Base-by-base conservation (phyloP, 1,284 basidiomycete species). In the Spongispora temasekensis region DNA sequence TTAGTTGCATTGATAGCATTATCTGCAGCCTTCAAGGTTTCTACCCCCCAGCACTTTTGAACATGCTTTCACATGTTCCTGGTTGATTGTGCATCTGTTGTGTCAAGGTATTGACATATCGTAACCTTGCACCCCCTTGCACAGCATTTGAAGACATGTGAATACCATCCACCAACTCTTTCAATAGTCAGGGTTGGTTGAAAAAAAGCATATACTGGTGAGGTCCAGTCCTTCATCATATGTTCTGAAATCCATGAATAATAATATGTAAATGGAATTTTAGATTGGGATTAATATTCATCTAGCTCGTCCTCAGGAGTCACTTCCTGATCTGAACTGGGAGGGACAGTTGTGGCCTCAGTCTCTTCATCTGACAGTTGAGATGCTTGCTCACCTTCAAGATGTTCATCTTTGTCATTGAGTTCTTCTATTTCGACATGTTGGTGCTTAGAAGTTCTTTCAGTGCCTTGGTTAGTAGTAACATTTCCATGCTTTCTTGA, bases 41-140 rank as follows among this genome's bases (percentile, higher is more conserved):
- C 44, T 1, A 2, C 5, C 4, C 51, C 53, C 53, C 46, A 62
- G 23, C 58, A 59, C 17, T 25, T 42, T 6, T 25, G 28, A 0
- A 13, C 32, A 40, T 61, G 55, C 35, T 55, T 56, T 5, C n/a
- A 0, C 48, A 61, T 46, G 28, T 61, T 61, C 2, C 54, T 17
- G 1, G 44, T 61, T 1, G 13, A 60, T 0, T 2, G 2, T 2
- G 54, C 35, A 50, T 61, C 54, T 3, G 15, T 35, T 2, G 12
- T 60, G 19, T 60, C 28, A 1, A 48, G 27, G 7, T 48, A 60
- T 3, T 13, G 1, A 10, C 9, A 1, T 1, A 60, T 15, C 2
- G 6, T 46, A 6, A 27, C 42, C 17, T 37, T 53, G 12, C 55
- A 60, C 1, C 32, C 50, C 19, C 15, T 23, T 19, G n/a, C 31